Evolutionary conservation across 2,329 filamentous ascomycete species (phyloP).

Genomic region (Ophiocordyceps unilateralis): DNA sequence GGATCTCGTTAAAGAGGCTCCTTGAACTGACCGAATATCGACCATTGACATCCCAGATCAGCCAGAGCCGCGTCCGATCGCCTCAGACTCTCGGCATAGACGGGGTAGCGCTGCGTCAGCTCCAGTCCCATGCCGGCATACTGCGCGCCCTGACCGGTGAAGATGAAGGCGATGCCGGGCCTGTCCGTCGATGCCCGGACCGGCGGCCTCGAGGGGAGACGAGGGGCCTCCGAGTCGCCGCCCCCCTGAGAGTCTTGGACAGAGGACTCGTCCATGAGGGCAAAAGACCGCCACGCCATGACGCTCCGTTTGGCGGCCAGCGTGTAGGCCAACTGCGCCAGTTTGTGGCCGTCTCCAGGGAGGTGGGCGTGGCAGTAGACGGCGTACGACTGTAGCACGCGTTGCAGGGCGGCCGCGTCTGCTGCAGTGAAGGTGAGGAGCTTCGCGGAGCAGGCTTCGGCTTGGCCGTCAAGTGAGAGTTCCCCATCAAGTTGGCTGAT

Average conservation of each 20-base stretch:
- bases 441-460: not conserved
- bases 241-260: not conserved
- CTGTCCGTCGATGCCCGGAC: not conserved
- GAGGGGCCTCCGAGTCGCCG: not conserved
- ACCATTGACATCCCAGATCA: not conserved
- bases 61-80: not conserved
- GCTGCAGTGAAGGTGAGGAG: not conserved
- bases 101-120: constrained; percentile 5
- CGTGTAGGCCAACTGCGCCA: not conserved
- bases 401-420: not conserved
- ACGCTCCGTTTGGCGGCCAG: not conserved
- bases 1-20: not conserved
- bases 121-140: constrained; percentile 10
- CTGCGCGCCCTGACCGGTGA: constrained; percentile 17
- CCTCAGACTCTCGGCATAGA: constrained; percentile 7
- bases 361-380: not conserved
- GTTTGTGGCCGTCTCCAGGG: not conserved
- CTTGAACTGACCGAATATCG: not conserved
- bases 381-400: not conserved
- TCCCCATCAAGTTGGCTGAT: not conserved
- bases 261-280: not conserved
- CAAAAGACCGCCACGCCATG: not conserved
- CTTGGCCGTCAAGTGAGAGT: not conserved
- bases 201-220: not conserved
- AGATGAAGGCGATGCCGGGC: constrained; percentile 5